Evolutionary conservation across 495 filamentous ascomycete genomes (phyloP), one percentile per base, ranked within the genome.

Genomic region (Filosporella fistucella): DNA sequence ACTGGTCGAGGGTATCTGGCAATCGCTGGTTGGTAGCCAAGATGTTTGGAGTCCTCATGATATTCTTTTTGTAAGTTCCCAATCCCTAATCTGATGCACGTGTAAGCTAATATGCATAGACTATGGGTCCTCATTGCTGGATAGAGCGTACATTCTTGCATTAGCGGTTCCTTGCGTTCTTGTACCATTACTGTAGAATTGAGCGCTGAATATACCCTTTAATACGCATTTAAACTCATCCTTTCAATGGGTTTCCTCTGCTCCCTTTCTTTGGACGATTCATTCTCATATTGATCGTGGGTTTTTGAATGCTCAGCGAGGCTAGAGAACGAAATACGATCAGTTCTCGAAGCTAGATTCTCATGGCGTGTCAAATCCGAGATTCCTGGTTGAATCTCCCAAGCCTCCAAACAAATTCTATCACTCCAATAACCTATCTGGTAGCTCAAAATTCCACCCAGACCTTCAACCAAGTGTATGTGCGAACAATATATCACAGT

Each of bases 11-110:
- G 20, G 91, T 97, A 10, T 89, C 86, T 17, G 86, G 89, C 21
- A 98, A 97, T 72, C 77, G 93, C 58, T 97, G 94, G 93, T 69
- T 98, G 38, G 81, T 98, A 43, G 94, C 91, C 13, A 96, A 97
- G 77, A 98, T 98, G 94, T 96, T 98, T 78, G 93, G 93, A 45
- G 86, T 83, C 17, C 64, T 83, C 30, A 81, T 83, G 71, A 70
- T 81, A 63, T 72, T 72, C 58, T 69, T 72, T 50, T 63, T 74
- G 58, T 77, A 52, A 62, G 68, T 59, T 8, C 1, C 13, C 21
- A 22, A 9, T 26, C 17, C 25, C n/a, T 37, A 29, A 41, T 38
- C 24, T 16, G n/a, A 18, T 11, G 4, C 13, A 32, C 4, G 11
- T 21, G 25, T 22, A 36, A 30, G 39, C 54, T 55, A 56, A 55